phyloP scores from a whole-genome alignment of 306 rosid species.

The Citrullus mucosospermus region DNA sequence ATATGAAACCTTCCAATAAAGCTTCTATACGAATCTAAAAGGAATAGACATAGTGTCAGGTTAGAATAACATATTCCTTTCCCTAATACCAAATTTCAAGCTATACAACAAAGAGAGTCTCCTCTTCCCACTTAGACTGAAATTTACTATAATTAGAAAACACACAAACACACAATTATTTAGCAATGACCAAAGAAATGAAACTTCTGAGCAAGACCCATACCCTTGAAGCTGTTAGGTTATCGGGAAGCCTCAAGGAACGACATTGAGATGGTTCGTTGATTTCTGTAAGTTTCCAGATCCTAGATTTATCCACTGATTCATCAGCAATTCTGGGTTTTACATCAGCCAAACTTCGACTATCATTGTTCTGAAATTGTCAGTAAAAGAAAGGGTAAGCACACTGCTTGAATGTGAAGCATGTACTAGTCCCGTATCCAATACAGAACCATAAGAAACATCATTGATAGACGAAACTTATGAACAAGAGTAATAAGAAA shows the following conservation, averaged over 20 bases:
- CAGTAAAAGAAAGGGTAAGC: constrained; percentile 11
- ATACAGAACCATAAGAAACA: neutral
- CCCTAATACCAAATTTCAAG: neutral
- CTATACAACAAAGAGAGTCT: neutral
- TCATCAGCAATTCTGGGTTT: constrained; percentile 89
- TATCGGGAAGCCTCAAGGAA: constrained; percentile 75
- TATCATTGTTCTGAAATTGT: constrained; percentile 57
- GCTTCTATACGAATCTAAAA: neutral
- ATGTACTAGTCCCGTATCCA: neutral
- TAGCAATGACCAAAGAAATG: too few species aligned
- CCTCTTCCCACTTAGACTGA: too few species aligned
- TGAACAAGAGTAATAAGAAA: neutral
- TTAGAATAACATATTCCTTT: neutral
- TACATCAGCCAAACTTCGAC: constrained; percentile 69
- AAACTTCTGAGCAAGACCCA: constrained; percentile 1
- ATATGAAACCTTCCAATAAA: neutral
- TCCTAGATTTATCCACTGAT: constrained; percentile 70
- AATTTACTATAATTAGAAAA: too few species aligned
- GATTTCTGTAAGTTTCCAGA: constrained; percentile 83
- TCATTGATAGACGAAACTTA: neutral
- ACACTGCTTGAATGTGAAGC: constrained; percentile 9
- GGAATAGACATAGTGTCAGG: neutral
- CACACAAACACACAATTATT: too few species aligned
- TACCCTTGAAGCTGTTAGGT: constrained; percentile 75
- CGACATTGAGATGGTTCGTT: constrained; percentile 77